Base-by-base conservation (phyloP, 108 stramenopile genomes). In the Nitzschia sp. region DNA sequence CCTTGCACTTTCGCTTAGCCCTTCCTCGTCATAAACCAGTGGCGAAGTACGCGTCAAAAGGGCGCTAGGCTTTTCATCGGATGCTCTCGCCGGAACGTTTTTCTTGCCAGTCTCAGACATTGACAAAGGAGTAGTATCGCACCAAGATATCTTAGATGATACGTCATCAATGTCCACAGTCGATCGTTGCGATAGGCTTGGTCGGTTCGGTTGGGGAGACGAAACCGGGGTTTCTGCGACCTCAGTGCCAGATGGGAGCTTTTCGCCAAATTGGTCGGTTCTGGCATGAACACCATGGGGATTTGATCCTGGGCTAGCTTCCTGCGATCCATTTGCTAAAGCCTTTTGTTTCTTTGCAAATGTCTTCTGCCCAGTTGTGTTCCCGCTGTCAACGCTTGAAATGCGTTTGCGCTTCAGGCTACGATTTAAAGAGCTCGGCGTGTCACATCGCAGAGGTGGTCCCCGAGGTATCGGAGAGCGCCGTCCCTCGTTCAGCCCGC, bases 1-100 rank as follows among this genome's bases (percentile, higher is more conserved):
- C 54, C 24, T 54, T 29, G 66, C 58, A 31, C 58, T 31, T 34
- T 31, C 58, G 29, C 58, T 64, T 17, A 64, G 64, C 28, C 31
- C 47, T 13, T 59, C 58, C 17, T 59, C 58, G 21, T 59, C 25
- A 6, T 24, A 19, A 53, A 6, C 19, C 51, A 32, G n/a, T 34
- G 59, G 34, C 2, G 21, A 30, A 17, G 33, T 9, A 60, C 6
- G 9, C 19, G 17, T 36, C 2, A 33, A 3, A n/a, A 53, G 51
- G 5, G 51, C 13, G 38, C 13, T 13, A 42, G 38, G 38, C 13
- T 42, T 42, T 13, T 42, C 9, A 42, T 13, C 38, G 38, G 38
- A 13, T 6, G 38, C n/a, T n/a, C n/a, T n/a, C n/a, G n/a, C n/a
- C n/a, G n/a, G n/a, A n/a, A n/a, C n/a, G n/a, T n/a, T n/a, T n/a